Percentiles rank a stretch among this genome's conserved stretches.
Evolutionary conservation across 768 basidiomycete genomes (phyloP).

Genomic region (Collybia sordida): DNA sequence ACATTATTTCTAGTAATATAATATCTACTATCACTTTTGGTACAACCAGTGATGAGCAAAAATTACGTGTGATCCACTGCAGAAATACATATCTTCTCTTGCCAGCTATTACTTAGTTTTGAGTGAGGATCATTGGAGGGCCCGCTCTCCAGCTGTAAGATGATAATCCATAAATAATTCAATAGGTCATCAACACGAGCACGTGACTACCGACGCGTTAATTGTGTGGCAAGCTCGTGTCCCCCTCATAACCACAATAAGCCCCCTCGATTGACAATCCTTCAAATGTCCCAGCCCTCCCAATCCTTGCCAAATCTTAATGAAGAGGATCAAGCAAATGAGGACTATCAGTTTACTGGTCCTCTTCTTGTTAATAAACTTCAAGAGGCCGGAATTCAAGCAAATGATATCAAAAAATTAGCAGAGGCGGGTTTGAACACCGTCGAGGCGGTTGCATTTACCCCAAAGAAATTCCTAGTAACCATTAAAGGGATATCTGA

Average conservation of each 20-base stretch:
- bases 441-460: slow-evolving; percentile 94
- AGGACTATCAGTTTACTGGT: slow-evolving; percentile 63
- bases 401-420: slow-evolving; percentile 94
- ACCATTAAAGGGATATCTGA: slow-evolving; percentile 97
- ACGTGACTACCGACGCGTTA: slow-evolving; percentile 15
- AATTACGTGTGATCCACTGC: too few species aligned
- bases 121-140: too few species aligned
- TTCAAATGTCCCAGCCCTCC: slow-evolving; percentile 55
- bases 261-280: slow-evolving; percentile 1
- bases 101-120: too few species aligned
- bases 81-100: too few species aligned
- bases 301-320: slow-evolving; percentile 46
- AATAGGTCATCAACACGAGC: too few species aligned
- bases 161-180: too few species aligned
- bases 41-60: too few species aligned
- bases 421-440: slow-evolving; percentile 90
- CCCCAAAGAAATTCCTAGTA: slow-evolving; percentile 89
- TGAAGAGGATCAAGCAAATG: slow-evolving; percentile 47
- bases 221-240: too few species aligned
- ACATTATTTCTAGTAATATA: too few species aligned
- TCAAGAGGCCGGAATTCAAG: slow-evolving; percentile 85
- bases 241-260: not conserved
- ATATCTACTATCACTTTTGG: too few species aligned
- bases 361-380: slow-evolving; percentile 84
- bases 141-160: too few species aligned